Evolutionary conservation across 805 yeast species (phyloP).

Genomic region (Kluyveromyces nonfermentans): DNA sequence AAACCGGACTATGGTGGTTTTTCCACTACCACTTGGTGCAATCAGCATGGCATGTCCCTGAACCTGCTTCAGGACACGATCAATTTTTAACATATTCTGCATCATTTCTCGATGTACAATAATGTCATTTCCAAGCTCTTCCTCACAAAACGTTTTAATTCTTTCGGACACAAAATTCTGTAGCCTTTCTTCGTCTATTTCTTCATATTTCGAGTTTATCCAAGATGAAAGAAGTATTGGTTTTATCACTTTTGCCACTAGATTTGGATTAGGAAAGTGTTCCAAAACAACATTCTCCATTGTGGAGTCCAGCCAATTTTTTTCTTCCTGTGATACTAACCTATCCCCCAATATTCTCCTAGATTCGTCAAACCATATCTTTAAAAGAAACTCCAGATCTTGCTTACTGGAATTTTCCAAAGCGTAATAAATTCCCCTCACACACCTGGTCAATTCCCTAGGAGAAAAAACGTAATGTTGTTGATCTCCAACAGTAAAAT

Average conservation of each 20-base stretch:
- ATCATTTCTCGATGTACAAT: constrained; percentile 61
- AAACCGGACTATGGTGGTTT: constrained; percentile 64
- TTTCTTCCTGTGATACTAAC: constrained; percentile 39
- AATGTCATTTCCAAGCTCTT: constrained; percentile 52
- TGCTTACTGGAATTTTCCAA: constrained; percentile 31
- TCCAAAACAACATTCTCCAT: constrained; percentile 26
- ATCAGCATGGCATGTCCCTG: constrained; percentile 87
- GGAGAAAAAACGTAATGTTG: constrained; percentile 77
- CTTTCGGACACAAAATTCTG: constrained; percentile 51
- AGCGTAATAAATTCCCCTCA: constrained; percentile 58
- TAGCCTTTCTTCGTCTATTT: constrained; percentile 43
- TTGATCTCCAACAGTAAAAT: constrained; percentile 32
- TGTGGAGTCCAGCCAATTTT: constrained; percentile 38
- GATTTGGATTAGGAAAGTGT: constrained; percentile 40
- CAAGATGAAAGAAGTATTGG: constrained; percentile 69
- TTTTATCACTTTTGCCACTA: constrained; percentile 27
- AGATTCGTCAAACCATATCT: constrained; percentile 78
- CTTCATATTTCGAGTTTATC: constrained; percentile 54
- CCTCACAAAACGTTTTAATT: constrained; percentile 65
- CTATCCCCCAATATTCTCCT: constrained; percentile 70
- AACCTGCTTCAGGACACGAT: constrained; percentile 69
- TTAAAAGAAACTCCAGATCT: constrained; percentile 37
- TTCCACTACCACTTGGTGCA: constrained; percentile 79
- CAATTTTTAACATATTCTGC: constrained; percentile 69
- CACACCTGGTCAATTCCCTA: constrained; percentile 85